Base-by-base conservation (phyloP, 2,329 filamentous ascomycete species). In the Paradendryphiella salina region DNA sequence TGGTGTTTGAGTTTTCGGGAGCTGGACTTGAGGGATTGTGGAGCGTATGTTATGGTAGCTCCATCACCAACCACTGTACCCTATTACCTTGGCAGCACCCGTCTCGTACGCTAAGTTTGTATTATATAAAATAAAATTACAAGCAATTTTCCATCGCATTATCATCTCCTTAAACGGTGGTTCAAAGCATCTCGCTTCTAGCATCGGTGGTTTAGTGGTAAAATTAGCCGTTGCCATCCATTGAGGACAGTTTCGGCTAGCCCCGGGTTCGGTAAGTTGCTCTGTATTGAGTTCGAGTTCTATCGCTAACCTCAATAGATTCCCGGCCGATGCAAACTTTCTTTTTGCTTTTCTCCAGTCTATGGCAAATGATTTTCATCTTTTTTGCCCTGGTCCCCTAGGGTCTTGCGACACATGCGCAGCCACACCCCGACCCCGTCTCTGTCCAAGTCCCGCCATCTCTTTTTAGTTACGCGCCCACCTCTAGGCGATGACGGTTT, bases 181-280 rank as follows among this genome's bases (percentile, higher is more conserved):
- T n/a, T n/a, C n/a, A n/a, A n/a, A n/a, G n/a, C n/a, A n/a, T n/a
- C n/a, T n/a, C n/a, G n/a, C n/a, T n/a, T n/a, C n/a, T n/a, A 37
- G 59, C 59, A 61, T 61, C 59, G 59, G 59, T 61, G 59, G 59
- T 62, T 62, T 62, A 62, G 59, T 62, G 59, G 59, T 62, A 62
- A 62, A 62, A 62, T 62, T 62, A 62, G 59, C 59, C 59, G 59
- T 62, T 62, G 59, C 59, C 59, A 61, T 54, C 14, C 45, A 41
- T 40, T n/a, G n/a, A n/a, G n/a, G n/a, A n/a, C n/a, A n/a, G n/a
- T 41, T 53, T 54, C 59, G 59, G 59, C 59, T 62, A 62, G 59
- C 59, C 59, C 59, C 59, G 59, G 57, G 59, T 61, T 61, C 59
- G 59, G 5, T 23, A 6, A n/a, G n/a, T n/a, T n/a, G n/a, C n/a